A percentile compares a stretch with the other conserved stretches of the same genome.
Conservation (phyloP, 441 rosid genomes). For the Melastoma candidum region DNA sequence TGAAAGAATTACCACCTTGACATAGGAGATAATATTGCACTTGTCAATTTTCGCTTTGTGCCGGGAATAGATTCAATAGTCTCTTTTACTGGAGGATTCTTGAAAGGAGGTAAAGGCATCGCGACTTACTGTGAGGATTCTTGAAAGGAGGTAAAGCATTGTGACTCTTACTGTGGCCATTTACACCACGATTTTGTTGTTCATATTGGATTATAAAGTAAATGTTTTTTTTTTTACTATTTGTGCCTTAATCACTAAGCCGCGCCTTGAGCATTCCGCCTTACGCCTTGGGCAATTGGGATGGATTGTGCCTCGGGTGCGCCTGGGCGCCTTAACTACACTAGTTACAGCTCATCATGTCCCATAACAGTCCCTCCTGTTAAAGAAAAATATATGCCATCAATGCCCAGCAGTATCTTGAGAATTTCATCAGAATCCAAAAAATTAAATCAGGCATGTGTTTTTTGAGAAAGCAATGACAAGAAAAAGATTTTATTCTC, state of each 20-base stretch:
- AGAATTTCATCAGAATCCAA: too few relatives aligned
- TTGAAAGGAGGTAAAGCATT: slow-evolving; percentile 15
- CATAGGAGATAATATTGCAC: slow-evolving; percentile 18
- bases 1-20: slow-evolving; percentile 21
- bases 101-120: slow-evolving; percentile 1
- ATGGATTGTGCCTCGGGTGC: too few relatives aligned
- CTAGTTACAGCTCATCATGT: slow-evolving; percentile 42
- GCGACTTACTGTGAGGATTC: slow-evolving; percentile 13
- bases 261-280: too few relatives aligned
- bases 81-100: slow-evolving; percentile 22
- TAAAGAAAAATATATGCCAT: slow-evolving; percentile 5
- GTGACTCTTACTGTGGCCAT: slow-evolving; percentile 20
- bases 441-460: too few relatives aligned
- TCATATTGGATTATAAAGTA: too few relatives aligned
- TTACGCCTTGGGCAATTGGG: too few relatives aligned
- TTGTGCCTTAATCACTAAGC: too few relatives aligned
- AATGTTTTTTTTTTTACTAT: too few relatives aligned
- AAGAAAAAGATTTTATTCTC: too few relatives aligned
- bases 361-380: slow-evolving; percentile 21
- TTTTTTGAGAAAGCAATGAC: too few relatives aligned
- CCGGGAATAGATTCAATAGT: slow-evolving; percentile 15
- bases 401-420: too few relatives aligned
- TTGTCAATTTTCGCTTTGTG: slow-evolving; percentile 21
- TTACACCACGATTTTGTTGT: too few relatives aligned
- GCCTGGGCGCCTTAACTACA: slow-evolving; percentile 7